Evolutionary conservation across 495 filamentous ascomycete species (phyloP).

Genomic region (Cetradonia linearis): DNA sequence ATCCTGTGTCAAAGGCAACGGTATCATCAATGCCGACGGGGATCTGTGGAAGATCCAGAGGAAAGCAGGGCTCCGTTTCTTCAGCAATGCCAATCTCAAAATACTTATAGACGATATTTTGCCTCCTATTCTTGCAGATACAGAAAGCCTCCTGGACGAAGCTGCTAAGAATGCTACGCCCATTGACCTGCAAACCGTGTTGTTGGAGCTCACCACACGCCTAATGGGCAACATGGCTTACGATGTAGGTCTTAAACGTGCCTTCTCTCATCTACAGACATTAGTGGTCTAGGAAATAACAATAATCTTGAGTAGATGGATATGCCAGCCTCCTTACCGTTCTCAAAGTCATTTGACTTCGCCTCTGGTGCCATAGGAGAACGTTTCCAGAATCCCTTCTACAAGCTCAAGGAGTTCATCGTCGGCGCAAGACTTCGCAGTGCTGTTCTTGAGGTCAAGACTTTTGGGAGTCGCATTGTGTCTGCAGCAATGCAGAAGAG

Average conservation of each 20-base stretch:
- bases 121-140: slow-evolving; percentile 39
- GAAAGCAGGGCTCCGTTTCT: slow-evolving; percentile 48
- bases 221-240: slow-evolving; percentile 54
- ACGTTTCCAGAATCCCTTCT: slow-evolving; percentile 53
- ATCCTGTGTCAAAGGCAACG: slow-evolving; percentile 33
- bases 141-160: slow-evolving; percentile 29
- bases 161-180: slow-evolving; percentile 18
- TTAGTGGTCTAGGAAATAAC: background rate
- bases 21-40: slow-evolving; percentile 55
- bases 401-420: slow-evolving; percentile 44
- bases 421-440: slow-evolving; percentile 37
- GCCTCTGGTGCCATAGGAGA: slow-evolving; percentile 48
- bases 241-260: slow-evolving; percentile 30
- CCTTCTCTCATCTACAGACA: background rate
- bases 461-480: slow-evolving; percentile 43
- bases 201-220: slow-evolving; percentile 50
- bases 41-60: slow-evolving; percentile 50
- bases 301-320: slow-evolving; percentile 36
- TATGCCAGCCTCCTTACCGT: slow-evolving; percentile 47
- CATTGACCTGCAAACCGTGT: slow-evolving; percentile 44
- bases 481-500: slow-evolving; percentile 34
- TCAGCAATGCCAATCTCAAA: slow-evolving; percentile 45
- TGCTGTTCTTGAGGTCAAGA: slow-evolving; percentile 38
- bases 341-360: slow-evolving; percentile 46
- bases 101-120: slow-evolving; percentile 46